Base-by-base conservation (phyloP, 352 stramenopile species). In the Phytopythium kandeliae region DNA sequence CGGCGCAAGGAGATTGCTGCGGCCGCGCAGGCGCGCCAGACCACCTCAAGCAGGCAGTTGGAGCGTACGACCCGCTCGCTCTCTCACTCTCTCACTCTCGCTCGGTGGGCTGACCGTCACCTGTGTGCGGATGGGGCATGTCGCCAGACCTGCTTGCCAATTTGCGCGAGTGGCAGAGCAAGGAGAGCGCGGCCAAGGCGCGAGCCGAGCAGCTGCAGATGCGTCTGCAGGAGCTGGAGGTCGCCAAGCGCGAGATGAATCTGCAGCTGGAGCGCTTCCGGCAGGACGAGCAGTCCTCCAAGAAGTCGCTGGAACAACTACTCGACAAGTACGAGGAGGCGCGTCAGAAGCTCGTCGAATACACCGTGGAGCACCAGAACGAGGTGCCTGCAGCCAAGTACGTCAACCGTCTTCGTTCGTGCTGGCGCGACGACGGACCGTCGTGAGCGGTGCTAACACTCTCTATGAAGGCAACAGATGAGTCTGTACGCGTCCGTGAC, bases 381-480 rank as follows among this genome's bases (percentile, higher is more conserved):
- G 79, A 91, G 12, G 74, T 91, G 28, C 73, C 77, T 22, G 56
- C 67, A 25, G 77, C 79, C 62, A 91, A 91, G 79, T 90, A 63
- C 38, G 56, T 35, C 21, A 31, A 21, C 19, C n/a, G 4, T 33
- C n/a, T n/a, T 52, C 30, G 11, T 24, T n/a, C n/a, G n/a, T n/a
- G n/a, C n/a, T n/a, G n/a, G n/a, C n/a, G n/a, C n/a, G n/a, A n/a
- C n/a, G n/a, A n/a, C n/a, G n/a, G n/a, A n/a, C n/a, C n/a, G n/a
- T n/a, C n/a, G n/a, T n/a, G n/a, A n/a, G n/a, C n/a, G n/a, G n/a
- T n/a, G n/a, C n/a, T n/a, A n/a, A n/a, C n/a, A n/a, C n/a, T n/a
- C n/a, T n/a, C n/a, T n/a, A n/a, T n/a, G n/a, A 42, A 92, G 80
- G 44, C 81, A 87, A 45, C 74, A 85, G 49, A 89, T 92, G 75